phyloP scores from a whole-genome alignment of 1,284 basidiomycete genomes.

The Ustilago crameri region DNA sequence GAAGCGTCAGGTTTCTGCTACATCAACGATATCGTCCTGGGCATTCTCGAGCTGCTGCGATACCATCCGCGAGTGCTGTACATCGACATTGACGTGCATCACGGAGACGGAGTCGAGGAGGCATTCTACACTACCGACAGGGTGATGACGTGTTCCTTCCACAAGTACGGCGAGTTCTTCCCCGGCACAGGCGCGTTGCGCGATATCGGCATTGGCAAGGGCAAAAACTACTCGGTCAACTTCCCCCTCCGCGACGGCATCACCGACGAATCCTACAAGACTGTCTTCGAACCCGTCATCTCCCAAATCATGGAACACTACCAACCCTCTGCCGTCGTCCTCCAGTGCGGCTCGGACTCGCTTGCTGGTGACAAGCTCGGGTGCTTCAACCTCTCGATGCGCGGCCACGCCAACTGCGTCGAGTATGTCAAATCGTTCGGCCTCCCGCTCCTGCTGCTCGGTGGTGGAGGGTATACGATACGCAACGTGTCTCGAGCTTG shows the following conservation, averaged over 20 bases:
- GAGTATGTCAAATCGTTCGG: slow-evolving; percentile 97
- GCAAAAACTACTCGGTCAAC: slow-evolving; percentile 81
- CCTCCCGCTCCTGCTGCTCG: slow-evolving; percentile 88
- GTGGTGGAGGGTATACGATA: slow-evolving; percentile 99
- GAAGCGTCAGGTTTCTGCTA: slow-evolving; percentile 99
- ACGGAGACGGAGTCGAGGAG: slow-evolving; percentile 98
- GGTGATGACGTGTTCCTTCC: slow-evolving; percentile 98
- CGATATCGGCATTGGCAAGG: slow-evolving; percentile 90
- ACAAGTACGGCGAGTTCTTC: slow-evolving; percentile 99
- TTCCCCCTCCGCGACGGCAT: slow-evolving; percentile 96
- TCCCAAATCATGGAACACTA: slow-evolving; percentile 94
- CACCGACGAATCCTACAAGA: slow-evolving; percentile 93
- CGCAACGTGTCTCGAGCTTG: slow-evolving; percentile 95
- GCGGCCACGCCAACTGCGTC: slow-evolving; percentile 96
- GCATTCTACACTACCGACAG: slow-evolving; percentile 99
- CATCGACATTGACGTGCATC: slow-evolving; percentile 98
- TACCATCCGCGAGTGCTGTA: slow-evolving; percentile 96
- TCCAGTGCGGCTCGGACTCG: slow-evolving; percentile 99
- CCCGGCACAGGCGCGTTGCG: slow-evolving; percentile 96
- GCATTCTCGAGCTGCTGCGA: slow-evolving; percentile 91
- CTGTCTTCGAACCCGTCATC: slow-evolving; percentile 95
- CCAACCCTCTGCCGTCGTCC: slow-evolving; percentile 91
- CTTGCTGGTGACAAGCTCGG: slow-evolving; percentile 96
- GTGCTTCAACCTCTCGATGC: slow-evolving; percentile 95
- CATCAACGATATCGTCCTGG: slow-evolving; percentile 97